These are phyloP conservation scores for Peribolospora kevripleyi DNA, from an alignment of 768 basidiomycete species.

Conservation along the genomic window DNA sequence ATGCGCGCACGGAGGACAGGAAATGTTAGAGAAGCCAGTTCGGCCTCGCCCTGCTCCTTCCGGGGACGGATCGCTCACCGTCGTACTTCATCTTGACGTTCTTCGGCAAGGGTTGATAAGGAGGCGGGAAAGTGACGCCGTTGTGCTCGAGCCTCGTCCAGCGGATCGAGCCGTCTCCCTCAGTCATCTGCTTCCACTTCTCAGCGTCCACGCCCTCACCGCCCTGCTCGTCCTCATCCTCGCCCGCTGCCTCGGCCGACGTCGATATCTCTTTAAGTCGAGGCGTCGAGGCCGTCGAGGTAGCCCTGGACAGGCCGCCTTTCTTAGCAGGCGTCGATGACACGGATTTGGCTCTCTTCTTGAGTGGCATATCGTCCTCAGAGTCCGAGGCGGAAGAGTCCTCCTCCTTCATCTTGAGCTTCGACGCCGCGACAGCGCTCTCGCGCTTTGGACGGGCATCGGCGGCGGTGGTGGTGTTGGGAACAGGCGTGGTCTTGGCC, in stretches of 20 bases:
- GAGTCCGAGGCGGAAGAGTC: slow-evolving; percentile 1
- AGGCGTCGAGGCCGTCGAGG: no score
- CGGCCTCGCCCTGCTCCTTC: not conserved
- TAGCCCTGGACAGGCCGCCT: no score
- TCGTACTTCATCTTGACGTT: slow-evolving; percentile 85
- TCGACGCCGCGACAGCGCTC: slow-evolving; percentile 24
- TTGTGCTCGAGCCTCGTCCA: slow-evolving; percentile 90
- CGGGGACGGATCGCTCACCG: slow-evolving; percentile 29
- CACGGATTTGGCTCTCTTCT: no score
- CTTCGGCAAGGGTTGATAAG: slow-evolving; percentile 62
- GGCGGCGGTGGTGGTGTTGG: slow-evolving; percentile 22
- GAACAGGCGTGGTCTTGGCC: slow-evolving; percentile 21
- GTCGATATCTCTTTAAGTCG: not conserved
- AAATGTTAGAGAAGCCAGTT: slow-evolving; percentile 4
- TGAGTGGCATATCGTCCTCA: slow-evolving; percentile 5
- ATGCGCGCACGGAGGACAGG: not conserved
- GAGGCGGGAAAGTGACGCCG: slow-evolving; percentile 86
- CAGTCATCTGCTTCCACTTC: slow-evolving; percentile 44
- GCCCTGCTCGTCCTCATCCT: slow-evolving; percentile 10
- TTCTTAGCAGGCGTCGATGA: slow-evolving; percentile 9
- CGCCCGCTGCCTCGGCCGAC: slow-evolving; percentile 3
- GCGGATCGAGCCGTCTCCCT: slow-evolving; percentile 26
- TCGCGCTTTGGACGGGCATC: slow-evolving; percentile 26
- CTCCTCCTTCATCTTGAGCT: slow-evolving; percentile 18
- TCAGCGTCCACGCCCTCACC: slow-evolving; percentile 23